A percentile compares a stretch with the other conserved stretches of the same genome.
These are phyloP conservation scores for Trichoderma sp. DNA, from an alignment of 2,329 filamentous ascomycete species.

Conservation along the genomic window DNA sequence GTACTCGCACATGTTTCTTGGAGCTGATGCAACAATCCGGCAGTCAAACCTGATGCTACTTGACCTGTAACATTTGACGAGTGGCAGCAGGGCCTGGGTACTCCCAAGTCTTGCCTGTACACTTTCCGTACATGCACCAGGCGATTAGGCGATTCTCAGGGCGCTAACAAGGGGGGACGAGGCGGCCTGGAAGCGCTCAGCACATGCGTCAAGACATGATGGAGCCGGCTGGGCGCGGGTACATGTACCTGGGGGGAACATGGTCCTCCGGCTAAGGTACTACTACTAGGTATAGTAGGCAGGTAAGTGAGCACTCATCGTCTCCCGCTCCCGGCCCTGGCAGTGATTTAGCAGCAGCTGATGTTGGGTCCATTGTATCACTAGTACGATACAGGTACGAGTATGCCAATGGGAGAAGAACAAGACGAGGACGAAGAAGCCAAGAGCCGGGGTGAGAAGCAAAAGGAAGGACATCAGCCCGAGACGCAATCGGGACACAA, in stretches of 20 bases:
- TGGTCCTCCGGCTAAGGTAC: no score
- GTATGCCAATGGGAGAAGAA: background rate
- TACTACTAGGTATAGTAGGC: no score
- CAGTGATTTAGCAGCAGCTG: background rate
- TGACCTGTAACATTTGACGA: background rate
- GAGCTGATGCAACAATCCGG: background rate
- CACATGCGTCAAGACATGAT: background rate
- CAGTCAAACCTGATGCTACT: background rate
- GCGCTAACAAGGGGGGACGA: background rate
- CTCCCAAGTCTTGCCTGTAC: background rate
- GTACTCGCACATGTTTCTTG: background rate
- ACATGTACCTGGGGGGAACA: background rate
- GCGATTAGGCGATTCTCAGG: background rate
- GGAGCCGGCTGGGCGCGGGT: background rate
- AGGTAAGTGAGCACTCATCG: no score
- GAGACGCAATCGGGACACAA: background rate
- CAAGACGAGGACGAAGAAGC: background rate
- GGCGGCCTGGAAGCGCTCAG: background rate
- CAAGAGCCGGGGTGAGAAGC: background rate
- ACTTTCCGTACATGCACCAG: background rate
- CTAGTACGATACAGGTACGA: no score
- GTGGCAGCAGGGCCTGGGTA: background rate
- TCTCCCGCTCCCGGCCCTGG: background rate
- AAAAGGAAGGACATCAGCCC: background rate
- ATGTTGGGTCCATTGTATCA: no score